Conservation (phyloP, 1,139 yeast species). For the Sugiyamaella pinicola region DNA sequence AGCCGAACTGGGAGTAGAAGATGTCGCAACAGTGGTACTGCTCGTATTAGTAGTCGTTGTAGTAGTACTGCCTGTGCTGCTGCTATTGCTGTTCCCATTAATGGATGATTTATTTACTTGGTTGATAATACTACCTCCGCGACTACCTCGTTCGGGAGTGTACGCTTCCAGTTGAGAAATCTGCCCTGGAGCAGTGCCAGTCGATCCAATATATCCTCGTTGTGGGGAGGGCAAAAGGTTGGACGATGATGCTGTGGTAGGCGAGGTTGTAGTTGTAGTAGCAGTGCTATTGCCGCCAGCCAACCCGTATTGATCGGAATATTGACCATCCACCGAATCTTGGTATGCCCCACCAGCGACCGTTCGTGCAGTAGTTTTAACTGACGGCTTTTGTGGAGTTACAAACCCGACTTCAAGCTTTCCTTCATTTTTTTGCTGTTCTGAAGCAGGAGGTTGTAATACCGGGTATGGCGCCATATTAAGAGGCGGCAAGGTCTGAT, state of each 20-base stretch:
- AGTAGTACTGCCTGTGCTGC: not conserved
- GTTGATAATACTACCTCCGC: constrained; percentile 10
- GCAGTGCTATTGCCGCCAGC: constrained; percentile 4
- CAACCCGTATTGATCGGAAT: constrained; percentile 34
- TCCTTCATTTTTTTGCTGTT: constrained; percentile 23
- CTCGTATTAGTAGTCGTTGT: not conserved
- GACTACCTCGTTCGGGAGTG: constrained; percentile 72
- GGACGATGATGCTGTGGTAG: constrained; percentile 40
- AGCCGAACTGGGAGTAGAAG: not conserved
- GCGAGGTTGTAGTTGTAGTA: not conserved
- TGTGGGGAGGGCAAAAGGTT: constrained; percentile 39
- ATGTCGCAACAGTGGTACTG: not conserved
- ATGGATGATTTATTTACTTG: constrained; percentile 4
- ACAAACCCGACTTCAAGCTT: constrained; percentile 13
- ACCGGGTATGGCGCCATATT: constrained; percentile 13
- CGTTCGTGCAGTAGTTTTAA: not conserved
- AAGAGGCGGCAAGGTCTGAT: constrained; percentile 17
- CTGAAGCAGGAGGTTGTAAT: constrained; percentile 12
- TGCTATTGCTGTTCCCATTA: constrained; percentile 3
- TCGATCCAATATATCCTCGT: constrained; percentile 45
- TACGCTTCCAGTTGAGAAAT: constrained; percentile 67
- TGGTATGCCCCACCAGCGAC: not conserved
- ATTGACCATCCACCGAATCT: constrained; percentile 26
- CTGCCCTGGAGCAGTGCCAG: constrained; percentile 21
- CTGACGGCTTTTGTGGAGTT: constrained; percentile 20